Conservation (phyloP, 1,284 basidiomycete genomes). For the Ganoderma boninense region DNA sequence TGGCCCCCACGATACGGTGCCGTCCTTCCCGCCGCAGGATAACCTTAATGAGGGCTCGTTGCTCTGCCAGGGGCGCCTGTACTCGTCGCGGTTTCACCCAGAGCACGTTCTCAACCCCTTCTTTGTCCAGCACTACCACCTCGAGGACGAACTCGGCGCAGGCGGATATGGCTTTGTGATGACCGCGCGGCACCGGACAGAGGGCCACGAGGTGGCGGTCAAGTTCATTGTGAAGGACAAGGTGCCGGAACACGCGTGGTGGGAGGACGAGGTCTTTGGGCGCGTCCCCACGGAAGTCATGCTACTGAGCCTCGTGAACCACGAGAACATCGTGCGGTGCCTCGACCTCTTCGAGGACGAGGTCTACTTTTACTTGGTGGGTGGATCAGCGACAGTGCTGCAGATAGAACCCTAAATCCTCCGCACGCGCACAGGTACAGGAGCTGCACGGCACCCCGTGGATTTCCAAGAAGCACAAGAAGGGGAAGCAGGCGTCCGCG, state of each 20-base stretch:
- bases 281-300: conserved; percentile 84
- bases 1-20: conserved; percentile 10
- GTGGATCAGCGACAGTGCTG: conserved; percentile 40
- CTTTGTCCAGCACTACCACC: conserved; percentile 73
- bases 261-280: conserved; percentile 67
- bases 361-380: conserved; percentile 86
- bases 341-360: conserved; percentile 86
- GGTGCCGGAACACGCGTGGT: conserved; percentile 84
- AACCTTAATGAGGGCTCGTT: conserved; percentile 31
- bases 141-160: conserved; percentile 85
- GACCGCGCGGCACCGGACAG: conserved; percentile 68
- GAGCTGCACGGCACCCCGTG: conserved; percentile 93
- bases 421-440: conserved; percentile 68
- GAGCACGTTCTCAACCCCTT: conserved; percentile 70
- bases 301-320: conserved; percentile 77
- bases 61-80: conserved; percentile 42
- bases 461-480: conserved; percentile 50
- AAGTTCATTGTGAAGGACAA: conserved; percentile 93
- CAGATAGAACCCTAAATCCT: conserved; percentile 12
- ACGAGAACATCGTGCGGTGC: conserved; percentile 85
- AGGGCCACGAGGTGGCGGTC: conserved; percentile 81
- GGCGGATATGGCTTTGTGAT: conserved; percentile 96
- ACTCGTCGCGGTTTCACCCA: conserved; percentile 67
- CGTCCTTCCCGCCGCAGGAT: conserved; percentile 18
- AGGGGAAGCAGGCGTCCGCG: conserved; percentile 38